Base-by-base conservation (phyloP, 2,329 filamentous ascomycete species). In the Dryadomyces quercivorus region DNA sequence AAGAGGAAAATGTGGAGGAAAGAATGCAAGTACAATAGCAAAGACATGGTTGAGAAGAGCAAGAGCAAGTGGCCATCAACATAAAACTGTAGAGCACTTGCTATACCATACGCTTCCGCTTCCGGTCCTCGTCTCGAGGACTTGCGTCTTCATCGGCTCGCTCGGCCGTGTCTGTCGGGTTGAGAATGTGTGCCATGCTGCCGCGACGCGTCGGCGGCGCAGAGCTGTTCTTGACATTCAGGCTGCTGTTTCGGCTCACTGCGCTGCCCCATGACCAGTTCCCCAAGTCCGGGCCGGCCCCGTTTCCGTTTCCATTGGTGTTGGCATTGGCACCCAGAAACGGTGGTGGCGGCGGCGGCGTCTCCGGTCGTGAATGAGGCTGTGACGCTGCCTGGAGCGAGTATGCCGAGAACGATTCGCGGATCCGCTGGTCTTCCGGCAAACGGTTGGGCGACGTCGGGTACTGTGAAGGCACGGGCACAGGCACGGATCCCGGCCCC, bases 101-200 rank as follows among this genome's bases (percentile, higher is more conserved):
- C 16, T 16, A 80, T 60, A 76, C 72, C 60, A 82, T 67, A 54
- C 81, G 73, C 66, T 84, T 84, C 55, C 81, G 73, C 65, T 85
- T 85, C 47, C 78, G 71, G 59, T 81, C 78, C 21, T 82, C 77
- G 21, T 75, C 77, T 36, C 77, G 68, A 0, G 69, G 69, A 46
- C 78, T 76, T 48, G 77, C 76, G 55, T 80, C 78, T 55, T 81
- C 78, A 31, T 79, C 75, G 6, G 76, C 74, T 42, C 75, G 69
- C 64, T 80, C 78, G 6, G 70, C 71, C 20, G 75, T 79, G 52
- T 79, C 76, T 22, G 77, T 77, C 1, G 78, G 78, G 61, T 82
- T 82, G n/a, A 82, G 68, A 18, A 82, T 82, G 57, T 82, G 78
- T 0, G 78, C 78, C 77, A 82, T 81, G 65, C 78, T 82, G 22